These are phyloP conservation scores for Leptomonas seymouri DNA, from an alignment of 208 protist species.

Conservation along the genomic window DNA sequence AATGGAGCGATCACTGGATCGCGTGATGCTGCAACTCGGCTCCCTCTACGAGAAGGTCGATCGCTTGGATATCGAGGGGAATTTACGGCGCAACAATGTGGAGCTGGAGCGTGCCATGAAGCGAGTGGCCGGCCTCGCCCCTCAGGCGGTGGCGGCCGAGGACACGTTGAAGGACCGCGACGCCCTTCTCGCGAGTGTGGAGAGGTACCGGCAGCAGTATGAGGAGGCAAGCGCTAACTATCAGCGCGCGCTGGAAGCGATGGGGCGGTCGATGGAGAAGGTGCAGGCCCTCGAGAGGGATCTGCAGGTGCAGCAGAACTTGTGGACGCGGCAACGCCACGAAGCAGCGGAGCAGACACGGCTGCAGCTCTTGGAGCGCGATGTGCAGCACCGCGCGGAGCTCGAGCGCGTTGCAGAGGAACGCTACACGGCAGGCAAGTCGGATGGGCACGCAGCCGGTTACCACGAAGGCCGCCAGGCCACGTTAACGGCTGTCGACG, in stretches of 20 bases:
- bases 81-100: conserved; percentile 66
- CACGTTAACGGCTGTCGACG: conserved; percentile 19
- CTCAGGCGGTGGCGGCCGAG: conserved; percentile 42
- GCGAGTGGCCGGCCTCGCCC: conserved; percentile 55
- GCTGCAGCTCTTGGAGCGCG: conserved; percentile 57
- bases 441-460: conserved; percentile 44
- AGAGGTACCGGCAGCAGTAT: conserved; percentile 48
- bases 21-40: conserved; percentile 52
- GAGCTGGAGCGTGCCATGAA: conserved; percentile 62
- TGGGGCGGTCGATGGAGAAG: conserved; percentile 64
- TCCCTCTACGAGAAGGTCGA: conserved; percentile 72
- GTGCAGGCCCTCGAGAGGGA: conserved; percentile 57
- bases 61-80: conserved; percentile 57
- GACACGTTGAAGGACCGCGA: conserved; percentile 67
- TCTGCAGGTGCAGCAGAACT: conserved; percentile 55
- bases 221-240: conserved; percentile 74
- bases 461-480: conserved; percentile 28
- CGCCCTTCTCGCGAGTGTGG: conserved; percentile 62
- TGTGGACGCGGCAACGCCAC: conserved; percentile 35
- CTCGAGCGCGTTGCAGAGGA: conserved; percentile 45
- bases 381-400: conserved; percentile 49
- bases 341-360: conserved; percentile 61
- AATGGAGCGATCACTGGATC: conserved; percentile 48
- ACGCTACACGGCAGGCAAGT: conserved; percentile 44
- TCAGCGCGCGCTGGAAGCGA: conserved; percentile 69